A percentile compares a stretch with the other conserved stretches of the same genome.
Conservation (phyloP, 2,329 filamentous ascomycete species). For the Penicillium sp. region DNA sequence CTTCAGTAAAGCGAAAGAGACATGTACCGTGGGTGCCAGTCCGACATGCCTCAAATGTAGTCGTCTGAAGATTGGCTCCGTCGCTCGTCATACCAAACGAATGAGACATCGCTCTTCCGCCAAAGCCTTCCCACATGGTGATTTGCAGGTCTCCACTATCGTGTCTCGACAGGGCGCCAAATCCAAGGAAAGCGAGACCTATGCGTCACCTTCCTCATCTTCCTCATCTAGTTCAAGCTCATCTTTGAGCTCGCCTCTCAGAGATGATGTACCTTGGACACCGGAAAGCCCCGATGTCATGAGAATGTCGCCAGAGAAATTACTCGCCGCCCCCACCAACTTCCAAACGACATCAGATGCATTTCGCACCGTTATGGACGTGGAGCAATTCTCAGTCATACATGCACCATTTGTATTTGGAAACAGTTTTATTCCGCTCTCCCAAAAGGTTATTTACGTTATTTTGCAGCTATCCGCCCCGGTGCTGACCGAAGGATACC, state of each 20-base stretch:
- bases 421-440: constrained; percentile 13
- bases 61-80: constrained; percentile 16
- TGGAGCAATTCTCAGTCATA: constrained; percentile 16
- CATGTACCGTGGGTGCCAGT: constrained; percentile 13
- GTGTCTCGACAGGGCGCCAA: constrained; percentile 3
- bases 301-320: constrained; percentile 12
- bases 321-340: constrained; percentile 10
- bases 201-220: constrained; percentile 4
- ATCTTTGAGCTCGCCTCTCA: constrained; percentile 2
- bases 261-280: constrained; percentile 1
- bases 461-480: constrained; percentile 15
- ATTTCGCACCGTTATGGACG: constrained; percentile 14
- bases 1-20: constrained; percentile 17
- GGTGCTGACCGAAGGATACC: constrained; percentile 17
- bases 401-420: constrained; percentile 19
- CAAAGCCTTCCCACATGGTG: constrained; percentile 11
- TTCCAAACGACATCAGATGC: constrained; percentile 16
- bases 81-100: constrained; percentile 14
- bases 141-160: constrained; percentile 14
- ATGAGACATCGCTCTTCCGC: constrained; percentile 12
- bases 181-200: constrained; percentile 2
- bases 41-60: constrained; percentile 16
- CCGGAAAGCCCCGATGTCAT: constrained; percentile 2
- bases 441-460: constrained; percentile 14
- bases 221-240: constrained; percentile 7